Conservation (phyloP, 768 basidiomycete species). For the Boletus tylopilopsis region DNA sequence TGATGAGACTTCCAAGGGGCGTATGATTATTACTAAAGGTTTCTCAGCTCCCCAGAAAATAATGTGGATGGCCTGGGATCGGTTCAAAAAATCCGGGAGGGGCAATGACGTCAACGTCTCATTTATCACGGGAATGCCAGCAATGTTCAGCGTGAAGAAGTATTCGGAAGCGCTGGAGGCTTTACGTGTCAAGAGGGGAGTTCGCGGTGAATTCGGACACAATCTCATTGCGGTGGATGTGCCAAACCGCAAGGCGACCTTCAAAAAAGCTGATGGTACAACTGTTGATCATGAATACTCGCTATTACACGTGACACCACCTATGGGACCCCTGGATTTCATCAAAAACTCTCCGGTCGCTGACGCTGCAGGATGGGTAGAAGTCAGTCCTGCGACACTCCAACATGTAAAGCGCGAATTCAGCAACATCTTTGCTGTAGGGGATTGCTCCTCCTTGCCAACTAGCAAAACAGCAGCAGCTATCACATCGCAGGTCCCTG, state of each 20-base stretch:
- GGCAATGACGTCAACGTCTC: slow-evolving; percentile 57
- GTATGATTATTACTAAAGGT: slow-evolving; percentile 2
- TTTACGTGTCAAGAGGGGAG: slow-evolving; percentile 72
- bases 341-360: slow-evolving; percentile 76
- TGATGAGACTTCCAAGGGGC: slow-evolving; percentile 25
- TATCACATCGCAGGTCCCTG: slow-evolving; percentile 86
- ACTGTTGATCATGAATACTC: slow-evolving; percentile 74
- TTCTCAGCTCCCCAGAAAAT: slow-evolving; percentile 80
- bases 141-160: slow-evolving; percentile 97
- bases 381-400: slow-evolving; percentile 76
- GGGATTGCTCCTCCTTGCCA: slow-evolving; percentile 90
- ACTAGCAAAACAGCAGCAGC: slow-evolving; percentile 97
- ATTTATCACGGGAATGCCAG: slow-evolving; percentile 88
- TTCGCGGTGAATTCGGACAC: slow-evolving; percentile 79
- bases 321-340: slow-evolving; percentile 83
- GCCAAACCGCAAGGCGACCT: slow-evolving; percentile 73
- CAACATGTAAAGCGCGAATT: slow-evolving; percentile 80
- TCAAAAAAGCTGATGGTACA: slow-evolving; percentile 73
- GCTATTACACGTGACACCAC: slow-evolving; percentile 82
- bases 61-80: slow-evolving; percentile 97
- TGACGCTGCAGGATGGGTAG: slow-evolving; percentile 86
- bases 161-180: slow-evolving; percentile 85
- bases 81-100: slow-evolving; percentile 60
- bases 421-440: slow-evolving; percentile 82
- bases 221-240: slow-evolving; percentile 77